A percentile compares a stretch with the other conserved stretches of the same genome.
These are phyloP conservation scores for Agaricales sp. DNA, from an alignment of 1,284 basidiomycete genomes.

Conservation along the genomic window DNA sequence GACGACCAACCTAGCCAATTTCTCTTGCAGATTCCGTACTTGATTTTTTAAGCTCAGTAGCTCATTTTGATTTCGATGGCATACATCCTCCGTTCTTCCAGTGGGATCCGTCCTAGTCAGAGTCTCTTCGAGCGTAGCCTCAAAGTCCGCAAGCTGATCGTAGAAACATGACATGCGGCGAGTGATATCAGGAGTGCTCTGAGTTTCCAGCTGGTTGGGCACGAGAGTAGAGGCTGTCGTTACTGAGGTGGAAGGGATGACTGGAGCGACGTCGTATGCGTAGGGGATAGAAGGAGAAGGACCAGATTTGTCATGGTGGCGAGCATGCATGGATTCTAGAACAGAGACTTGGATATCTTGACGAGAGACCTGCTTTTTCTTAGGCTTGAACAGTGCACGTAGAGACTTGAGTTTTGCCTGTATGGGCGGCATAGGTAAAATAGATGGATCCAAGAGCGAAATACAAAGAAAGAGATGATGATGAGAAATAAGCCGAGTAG, in stretches of 20 bases:
- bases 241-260: background rate
- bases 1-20: background rate
- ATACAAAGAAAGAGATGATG: background rate
- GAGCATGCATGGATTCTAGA: background rate
- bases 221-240: background rate
- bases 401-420: background rate
- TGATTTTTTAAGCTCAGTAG: background rate
- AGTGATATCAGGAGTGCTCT: background rate
- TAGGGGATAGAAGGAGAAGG: background rate
- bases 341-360: background rate
- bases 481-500: background rate
- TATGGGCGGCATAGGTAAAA: background rate
- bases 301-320: background rate
- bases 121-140: background rate
- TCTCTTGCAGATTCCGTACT: background rate
- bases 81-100: no score
- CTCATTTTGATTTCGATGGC: background rate
- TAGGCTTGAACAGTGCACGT: background rate
- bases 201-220: background rate
- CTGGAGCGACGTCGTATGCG: no score
- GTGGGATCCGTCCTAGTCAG: no score
- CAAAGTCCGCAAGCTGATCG: background rate
- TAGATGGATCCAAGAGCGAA: background rate
- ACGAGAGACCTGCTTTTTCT: background rate
- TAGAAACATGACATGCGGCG: background rate